phyloP scores from a whole-genome alignment of 495 filamentous ascomycete species.

The Geoglossum glabrum region DNA sequence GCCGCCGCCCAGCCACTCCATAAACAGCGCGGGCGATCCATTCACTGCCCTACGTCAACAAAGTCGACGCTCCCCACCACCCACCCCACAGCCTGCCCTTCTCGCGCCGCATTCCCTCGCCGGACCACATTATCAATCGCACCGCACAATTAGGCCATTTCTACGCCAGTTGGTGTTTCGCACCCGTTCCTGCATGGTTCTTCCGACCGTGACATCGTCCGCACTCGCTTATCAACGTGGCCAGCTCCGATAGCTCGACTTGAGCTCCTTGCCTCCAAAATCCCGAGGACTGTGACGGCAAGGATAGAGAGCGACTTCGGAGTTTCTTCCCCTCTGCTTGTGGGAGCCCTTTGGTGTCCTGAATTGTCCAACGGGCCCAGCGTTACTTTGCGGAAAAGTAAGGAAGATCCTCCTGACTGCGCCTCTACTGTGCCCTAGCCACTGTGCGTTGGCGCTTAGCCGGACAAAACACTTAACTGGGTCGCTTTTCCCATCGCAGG shows the following conservation, averaged over 20 bases:
- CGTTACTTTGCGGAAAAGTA: neutral
- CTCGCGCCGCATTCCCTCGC: too few species aligned
- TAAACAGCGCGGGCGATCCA: too few species aligned
- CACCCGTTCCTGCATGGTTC: neutral
- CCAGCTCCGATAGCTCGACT: neutral
- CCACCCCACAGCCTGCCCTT: too few species aligned
- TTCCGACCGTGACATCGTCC: neutral
- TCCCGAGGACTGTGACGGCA: neutral
- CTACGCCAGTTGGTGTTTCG: neutral
- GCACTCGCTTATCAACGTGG: neutral
- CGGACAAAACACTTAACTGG: neutral
- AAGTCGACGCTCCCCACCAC: too few species aligned
- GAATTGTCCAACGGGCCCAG: neutral
- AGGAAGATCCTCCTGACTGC: neutral
- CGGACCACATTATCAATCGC: too few species aligned
- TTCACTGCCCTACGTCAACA: too few species aligned
- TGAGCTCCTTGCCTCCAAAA: neutral
- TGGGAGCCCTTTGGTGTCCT: neutral
- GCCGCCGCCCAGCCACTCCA: too few species aligned
- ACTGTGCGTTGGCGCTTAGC: neutral
- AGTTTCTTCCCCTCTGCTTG: neutral
- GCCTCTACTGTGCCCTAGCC: too few species aligned
- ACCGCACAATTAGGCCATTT: too few species aligned
- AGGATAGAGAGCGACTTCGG: neutral
- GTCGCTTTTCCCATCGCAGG: neutral